Conservation (phyloP, 208 protist genomes). For the Trypanosoma conorhini region DNA sequence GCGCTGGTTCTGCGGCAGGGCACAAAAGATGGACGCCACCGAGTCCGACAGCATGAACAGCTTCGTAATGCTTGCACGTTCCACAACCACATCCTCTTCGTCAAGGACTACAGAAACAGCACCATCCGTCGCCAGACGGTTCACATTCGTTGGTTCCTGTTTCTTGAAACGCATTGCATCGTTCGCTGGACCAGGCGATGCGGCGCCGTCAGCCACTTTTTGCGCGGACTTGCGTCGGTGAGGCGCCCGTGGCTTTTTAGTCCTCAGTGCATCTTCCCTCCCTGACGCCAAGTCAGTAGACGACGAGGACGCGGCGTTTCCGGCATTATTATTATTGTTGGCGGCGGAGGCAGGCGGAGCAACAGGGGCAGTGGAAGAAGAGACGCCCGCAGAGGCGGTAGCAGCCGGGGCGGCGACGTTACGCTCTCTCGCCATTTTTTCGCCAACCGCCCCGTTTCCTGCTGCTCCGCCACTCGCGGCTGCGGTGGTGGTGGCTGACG, state of each 20-base stretch:
- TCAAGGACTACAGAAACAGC: slow-evolving; percentile 19
- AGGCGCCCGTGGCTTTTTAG: background rate
- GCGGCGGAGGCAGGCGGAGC: background rate
- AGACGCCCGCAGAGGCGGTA: background rate
- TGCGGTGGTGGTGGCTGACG: background rate
- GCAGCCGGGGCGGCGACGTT: background rate
- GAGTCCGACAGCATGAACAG: slow-evolving; percentile 83
- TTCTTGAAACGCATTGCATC: background rate
- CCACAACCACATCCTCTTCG: slow-evolving; percentile 54
- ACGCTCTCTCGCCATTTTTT: background rate
- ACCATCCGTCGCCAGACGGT: background rate
- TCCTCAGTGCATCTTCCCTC: background rate
- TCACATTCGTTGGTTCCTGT: background rate
- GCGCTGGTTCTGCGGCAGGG: slow-evolving; percentile 41
- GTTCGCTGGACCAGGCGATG: background rate
- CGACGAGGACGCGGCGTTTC: background rate
- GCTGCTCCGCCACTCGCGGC: background rate
- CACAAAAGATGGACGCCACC: slow-evolving; percentile 67
- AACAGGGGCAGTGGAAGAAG: background rate
- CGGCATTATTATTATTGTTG: background rate
- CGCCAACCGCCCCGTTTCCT: background rate
- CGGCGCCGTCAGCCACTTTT: background rate
- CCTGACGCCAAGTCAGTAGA: background rate
- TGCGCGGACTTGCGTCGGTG: background rate
- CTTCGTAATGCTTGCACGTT: slow-evolving; percentile 81